These are phyloP conservation scores for Lachancea sp. DNA, from an alignment of 805 yeast genomes.

Conservation along the genomic window DNA sequence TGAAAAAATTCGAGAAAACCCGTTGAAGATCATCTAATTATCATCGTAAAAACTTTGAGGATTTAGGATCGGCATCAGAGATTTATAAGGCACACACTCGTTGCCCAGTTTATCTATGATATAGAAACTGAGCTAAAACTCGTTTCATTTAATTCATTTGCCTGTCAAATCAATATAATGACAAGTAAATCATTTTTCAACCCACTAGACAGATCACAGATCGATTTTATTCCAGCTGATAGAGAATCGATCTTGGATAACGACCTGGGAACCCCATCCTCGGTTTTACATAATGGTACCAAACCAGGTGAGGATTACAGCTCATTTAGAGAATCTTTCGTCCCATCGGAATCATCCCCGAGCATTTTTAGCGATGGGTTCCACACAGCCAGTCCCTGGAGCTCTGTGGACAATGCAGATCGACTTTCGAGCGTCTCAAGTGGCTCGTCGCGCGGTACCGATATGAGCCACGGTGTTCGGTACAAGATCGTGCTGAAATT, in stretches of 20 bases:
- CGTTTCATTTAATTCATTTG: background rate
- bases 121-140: background rate
- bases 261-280: conserved; percentile 1
- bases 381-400: conserved; percentile 7
- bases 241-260: conserved; percentile 12
- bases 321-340: conserved; percentile 1
- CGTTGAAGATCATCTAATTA: too few species aligned
- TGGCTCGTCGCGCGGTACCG: conserved; percentile 15
- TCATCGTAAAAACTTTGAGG: too few species aligned
- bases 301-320: background rate
- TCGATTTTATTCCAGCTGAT: conserved; percentile 18
- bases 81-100: too few species aligned
- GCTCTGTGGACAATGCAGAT: conserved; percentile 13
- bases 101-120: too few species aligned
- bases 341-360: conserved; percentile 5
- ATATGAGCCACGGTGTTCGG: conserved; percentile 18
- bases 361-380: conserved; percentile 11
- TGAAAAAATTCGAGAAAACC: too few species aligned
- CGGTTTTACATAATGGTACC: too few species aligned
- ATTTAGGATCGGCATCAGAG: too few species aligned
- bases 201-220: conserved; percentile 21
- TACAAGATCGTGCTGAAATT: conserved; percentile 29
- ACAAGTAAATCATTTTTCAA: conserved; percentile 10
- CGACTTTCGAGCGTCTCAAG: conserved; percentile 17
- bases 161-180: background rate